Percentiles rank a stretch among this genome's conserved stretches.
Conservation (phyloP, 805 yeast species). For the Ogataea minuta region DNA sequence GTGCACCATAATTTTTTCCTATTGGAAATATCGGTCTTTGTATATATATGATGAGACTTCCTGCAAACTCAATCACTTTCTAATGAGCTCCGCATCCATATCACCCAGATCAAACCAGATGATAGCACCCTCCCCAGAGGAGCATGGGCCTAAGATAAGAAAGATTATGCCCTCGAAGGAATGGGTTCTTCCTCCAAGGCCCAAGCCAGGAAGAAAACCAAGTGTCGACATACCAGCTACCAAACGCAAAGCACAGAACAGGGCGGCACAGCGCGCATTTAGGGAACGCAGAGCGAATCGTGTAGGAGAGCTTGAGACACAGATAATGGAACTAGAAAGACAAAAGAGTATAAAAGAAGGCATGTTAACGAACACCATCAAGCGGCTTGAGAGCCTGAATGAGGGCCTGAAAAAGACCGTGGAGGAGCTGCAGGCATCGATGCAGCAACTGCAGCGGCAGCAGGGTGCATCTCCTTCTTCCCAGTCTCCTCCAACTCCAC, state of each 20-base stretch:
- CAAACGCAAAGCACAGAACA: constrained; percentile 83
- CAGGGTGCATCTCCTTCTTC: constrained; percentile 2
- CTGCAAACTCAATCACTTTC: constrained; percentile 3
- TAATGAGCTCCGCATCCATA: constrained; percentile 25
- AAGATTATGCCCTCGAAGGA: constrained; percentile 57
- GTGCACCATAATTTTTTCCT: constrained; percentile 3
- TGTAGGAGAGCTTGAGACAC: constrained; percentile 73
- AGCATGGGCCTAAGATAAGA: constrained; percentile 33
- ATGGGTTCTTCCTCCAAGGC: constrained; percentile 62
- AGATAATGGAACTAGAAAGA: constrained; percentile 62
- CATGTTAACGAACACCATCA: constrained; percentile 50
- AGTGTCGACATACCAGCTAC: constrained; percentile 73
- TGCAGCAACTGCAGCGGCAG: constrained; percentile 21
- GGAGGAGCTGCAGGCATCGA: constrained; percentile 37
- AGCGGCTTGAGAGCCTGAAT: constrained; percentile 46
- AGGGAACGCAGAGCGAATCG: constrained; percentile 83
- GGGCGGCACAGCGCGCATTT: constrained; percentile 94
- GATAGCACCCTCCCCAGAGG: constrained; percentile 17
- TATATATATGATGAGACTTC: constrained; percentile 6
- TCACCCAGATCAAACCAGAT: constrained; percentile 23
- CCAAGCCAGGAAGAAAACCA: constrained; percentile 53
- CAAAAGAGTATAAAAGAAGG: constrained; percentile 62
- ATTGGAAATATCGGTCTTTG: constrained; percentile 12
- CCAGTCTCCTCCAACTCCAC: constrained; percentile 20
- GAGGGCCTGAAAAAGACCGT: constrained; percentile 40